Evolutionary conservation across 257 asterid species (phyloP).

Genomic region (Lavandula angustifolia): DNA sequence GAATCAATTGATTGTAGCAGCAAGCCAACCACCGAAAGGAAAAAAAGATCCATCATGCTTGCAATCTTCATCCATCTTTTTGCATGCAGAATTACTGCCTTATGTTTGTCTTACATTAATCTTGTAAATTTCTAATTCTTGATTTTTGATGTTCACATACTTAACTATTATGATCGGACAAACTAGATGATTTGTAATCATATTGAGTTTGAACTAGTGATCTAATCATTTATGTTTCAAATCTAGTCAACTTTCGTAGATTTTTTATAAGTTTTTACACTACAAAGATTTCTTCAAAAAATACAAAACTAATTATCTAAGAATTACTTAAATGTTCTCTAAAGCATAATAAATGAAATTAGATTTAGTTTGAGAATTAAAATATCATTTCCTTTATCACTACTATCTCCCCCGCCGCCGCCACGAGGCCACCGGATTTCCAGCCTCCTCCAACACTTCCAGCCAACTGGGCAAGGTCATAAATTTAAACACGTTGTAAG

Average conservation of each 20-base stretch:
- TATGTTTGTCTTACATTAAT: background rate
- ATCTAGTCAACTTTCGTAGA: slow-evolving; percentile 6
- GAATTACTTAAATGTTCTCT: too few relatives aligned
- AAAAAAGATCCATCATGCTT: background rate
- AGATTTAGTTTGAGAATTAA: too few relatives aligned
- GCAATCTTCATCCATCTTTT: background rate
- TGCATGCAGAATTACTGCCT: background rate
- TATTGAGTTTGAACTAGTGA: background rate
- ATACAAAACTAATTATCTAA: too few relatives aligned
- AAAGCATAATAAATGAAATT: too few relatives aligned
- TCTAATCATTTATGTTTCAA: slow-evolving; percentile 10
- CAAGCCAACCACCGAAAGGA: background rate
- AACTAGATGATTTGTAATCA: background rate
- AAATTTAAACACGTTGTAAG: too few relatives aligned
- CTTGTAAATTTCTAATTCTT: background rate
- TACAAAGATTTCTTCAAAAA: too few relatives aligned
- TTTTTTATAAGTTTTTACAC: too few relatives aligned
- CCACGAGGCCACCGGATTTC: too few relatives aligned
- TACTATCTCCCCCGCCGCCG: too few relatives aligned
- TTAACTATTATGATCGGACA: background rate
- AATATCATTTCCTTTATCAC: too few relatives aligned
- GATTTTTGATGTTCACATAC: background rate
- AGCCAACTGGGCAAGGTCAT: too few relatives aligned
- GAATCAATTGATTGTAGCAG: background rate
- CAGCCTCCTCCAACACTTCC: too few relatives aligned